Base-by-base conservation (phyloP, 192 early-diverging fungal species). In the Coemansia sp. region DNA sequence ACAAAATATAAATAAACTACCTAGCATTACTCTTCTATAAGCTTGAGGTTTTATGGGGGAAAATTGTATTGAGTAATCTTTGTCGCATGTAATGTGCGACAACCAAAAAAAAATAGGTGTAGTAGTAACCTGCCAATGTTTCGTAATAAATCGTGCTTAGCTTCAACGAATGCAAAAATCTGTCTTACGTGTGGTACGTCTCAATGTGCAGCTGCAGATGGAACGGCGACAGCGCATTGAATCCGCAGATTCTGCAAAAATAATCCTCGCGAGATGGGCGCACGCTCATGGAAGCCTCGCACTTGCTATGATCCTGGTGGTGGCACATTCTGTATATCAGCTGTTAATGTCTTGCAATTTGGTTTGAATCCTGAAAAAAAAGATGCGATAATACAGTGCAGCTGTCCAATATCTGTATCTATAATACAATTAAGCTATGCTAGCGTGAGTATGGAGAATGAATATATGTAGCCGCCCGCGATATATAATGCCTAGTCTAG, bases 171-270 rank as follows among this genome's bases (percentile, higher is more conserved):
- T 18, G 40, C 42, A 19, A 14, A 8, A 11, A n/a, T 0, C 30
- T 15, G 4, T 17, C 17, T 22, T 23, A 41, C 12, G 48, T 18
- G 47, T 69, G 67, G 43, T 59, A 39, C 10, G 63, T 59, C 30
- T 41, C 41, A 53, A 66, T 62, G 47, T 77, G 73, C 4, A 77
- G 60, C 39, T 70, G 25, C 11, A 77, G 64, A 40, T 77, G 73
- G 51, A 70, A 30, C 41, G 57, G 56, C 2, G 73, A 77, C 24
- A 77, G 60, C 8, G 73, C 73, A 46, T 77, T 77, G 48, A 61
- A 77, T 37, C 73, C 73, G 44, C 73, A 77, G 57, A 71, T 77
- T 41, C 60, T 54, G 67, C 73, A 77, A 42, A 70, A 70, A 44
- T 62, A 77, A 55, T 77, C 73, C 53, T 77, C 73, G 14, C 73